Percentiles rank a stretch among this genome's conserved stretches.
phyloP scores from a whole-genome alignment of 495 filamentous ascomycete genomes.

The Lentithecium fluviatile region DNA sequence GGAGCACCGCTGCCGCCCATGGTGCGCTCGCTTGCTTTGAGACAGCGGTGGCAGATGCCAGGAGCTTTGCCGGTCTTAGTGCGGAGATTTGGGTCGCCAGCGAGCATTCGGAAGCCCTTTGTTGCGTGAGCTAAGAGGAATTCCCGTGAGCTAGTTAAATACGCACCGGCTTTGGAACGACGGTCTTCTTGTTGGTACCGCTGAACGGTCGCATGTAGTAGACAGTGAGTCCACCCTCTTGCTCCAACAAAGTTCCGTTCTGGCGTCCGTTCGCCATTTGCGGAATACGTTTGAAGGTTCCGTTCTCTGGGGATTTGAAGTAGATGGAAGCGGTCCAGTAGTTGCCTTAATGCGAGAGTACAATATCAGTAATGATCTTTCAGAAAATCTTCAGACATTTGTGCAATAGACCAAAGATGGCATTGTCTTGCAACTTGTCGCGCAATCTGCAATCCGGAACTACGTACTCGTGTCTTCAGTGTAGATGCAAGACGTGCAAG shows the following conservation, averaged over 20 bases:
- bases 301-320: constrained; percentile 28
- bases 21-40: constrained; percentile 17
- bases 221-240: constrained; percentile 28
- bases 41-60: constrained; percentile 51
- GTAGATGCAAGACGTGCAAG: constrained; percentile 31
- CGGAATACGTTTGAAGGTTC: constrained; percentile 26
- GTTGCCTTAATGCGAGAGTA: background rate
- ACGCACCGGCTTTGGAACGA: constrained; percentile 22
- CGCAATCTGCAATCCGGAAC: too few species aligned
- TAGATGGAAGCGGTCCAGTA: constrained; percentile 35
- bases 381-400: too few species aligned
- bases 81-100: constrained; percentile 24
- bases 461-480: constrained; percentile 18
- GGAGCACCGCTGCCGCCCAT: constrained; percentile 51
- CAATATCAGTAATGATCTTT: too few species aligned
- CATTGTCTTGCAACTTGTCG: too few species aligned
- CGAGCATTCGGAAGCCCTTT: constrained; percentile 37
- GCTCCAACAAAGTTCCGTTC: constrained; percentile 19
- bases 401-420: too few species aligned
- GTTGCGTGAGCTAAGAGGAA: constrained; percentile 5
- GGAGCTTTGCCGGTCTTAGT: constrained; percentile 32
- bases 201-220: constrained; percentile 32
- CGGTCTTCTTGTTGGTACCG: constrained; percentile 18
- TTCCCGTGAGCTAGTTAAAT: background rate
- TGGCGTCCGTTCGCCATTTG: constrained; percentile 30